Percentiles rank a stretch among this genome's conserved stretches.
These are phyloP conservation scores for Pleurozium schreberi DNA, from an alignment of 225 moss, liverwort and hornwort species.

Conservation along the genomic window DNA sequence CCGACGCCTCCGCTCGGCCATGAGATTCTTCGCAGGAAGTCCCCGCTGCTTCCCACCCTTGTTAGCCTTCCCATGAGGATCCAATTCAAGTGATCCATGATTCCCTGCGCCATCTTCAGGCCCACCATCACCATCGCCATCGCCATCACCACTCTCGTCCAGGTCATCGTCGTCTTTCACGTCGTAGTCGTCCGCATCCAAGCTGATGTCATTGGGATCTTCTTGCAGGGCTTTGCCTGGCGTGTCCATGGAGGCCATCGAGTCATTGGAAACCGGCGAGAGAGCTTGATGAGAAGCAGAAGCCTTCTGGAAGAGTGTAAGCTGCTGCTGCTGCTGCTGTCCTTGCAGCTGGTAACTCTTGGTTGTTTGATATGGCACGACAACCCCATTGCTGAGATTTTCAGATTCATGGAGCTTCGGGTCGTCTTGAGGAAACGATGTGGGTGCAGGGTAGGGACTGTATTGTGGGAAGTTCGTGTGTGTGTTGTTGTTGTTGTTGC, in stretches of 20 bases:
- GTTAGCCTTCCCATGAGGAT: background rate
- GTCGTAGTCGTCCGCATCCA: conserved; percentile 44
- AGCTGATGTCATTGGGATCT: conserved; percentile 17
- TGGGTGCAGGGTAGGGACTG: background rate
- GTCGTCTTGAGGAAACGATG: background rate
- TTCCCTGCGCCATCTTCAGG: conserved; percentile 48
- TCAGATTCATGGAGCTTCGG: background rate
- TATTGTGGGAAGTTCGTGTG: background rate
- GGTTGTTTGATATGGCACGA: background rate
- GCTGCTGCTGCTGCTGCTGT: conserved; percentile 13
- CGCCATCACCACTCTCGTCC: conserved; percentile 54
- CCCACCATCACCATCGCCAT: conserved; percentile 55
- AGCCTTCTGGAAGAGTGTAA: conserved; percentile 33
- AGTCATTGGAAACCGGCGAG: conserved; percentile 40
- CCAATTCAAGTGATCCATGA: too few species aligned
- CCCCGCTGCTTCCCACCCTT: conserved; percentile 45
- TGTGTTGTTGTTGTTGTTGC: background rate
- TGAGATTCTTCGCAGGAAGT: conserved; percentile 81
- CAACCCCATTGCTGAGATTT: background rate
- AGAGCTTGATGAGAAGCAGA: conserved; percentile 6
- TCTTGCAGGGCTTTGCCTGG: conserved; percentile 37
- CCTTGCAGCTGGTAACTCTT: background rate
- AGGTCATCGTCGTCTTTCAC: conserved; percentile 63
- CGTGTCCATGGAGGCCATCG: conserved; percentile 28
- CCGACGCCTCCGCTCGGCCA: conserved; percentile 84